phyloP scores from a whole-genome alignment of 805 yeast genomes.

The Ascoidea tarda region DNA sequence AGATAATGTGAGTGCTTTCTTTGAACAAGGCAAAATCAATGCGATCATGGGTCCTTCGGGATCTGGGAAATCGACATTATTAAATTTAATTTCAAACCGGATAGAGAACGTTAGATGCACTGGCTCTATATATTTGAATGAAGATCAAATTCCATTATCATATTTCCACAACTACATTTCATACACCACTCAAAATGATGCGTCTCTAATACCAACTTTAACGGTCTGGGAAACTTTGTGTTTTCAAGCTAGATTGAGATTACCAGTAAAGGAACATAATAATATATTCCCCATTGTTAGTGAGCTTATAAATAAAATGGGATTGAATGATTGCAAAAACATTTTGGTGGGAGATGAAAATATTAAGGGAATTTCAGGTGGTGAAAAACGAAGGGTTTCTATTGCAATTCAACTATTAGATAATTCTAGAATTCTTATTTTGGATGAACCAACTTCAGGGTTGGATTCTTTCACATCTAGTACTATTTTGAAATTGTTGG shows the following conservation, averaged over 20 bases:
- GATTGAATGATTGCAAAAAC: constrained; percentile 64
- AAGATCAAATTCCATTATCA: constrained; percentile 18
- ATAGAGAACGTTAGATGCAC: constrained; percentile 21
- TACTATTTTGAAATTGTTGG: constrained; percentile 47
- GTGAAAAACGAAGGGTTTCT: constrained; percentile 72
- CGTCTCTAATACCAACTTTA: constrained; percentile 42
- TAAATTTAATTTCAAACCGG: constrained; percentile 51
- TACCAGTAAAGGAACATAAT: constrained; percentile 28
- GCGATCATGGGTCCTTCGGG: constrained; percentile 79
- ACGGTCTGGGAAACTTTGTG: constrained; percentile 69
- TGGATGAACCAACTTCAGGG: constrained; percentile 89
- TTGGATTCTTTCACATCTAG: constrained; percentile 69
- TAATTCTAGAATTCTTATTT: constrained; percentile 52
- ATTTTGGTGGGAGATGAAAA: constrained; percentile 50
- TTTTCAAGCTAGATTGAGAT: constrained; percentile 56
- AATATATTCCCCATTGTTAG: constrained; percentile 36
- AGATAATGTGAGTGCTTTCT: constrained; percentile 32
- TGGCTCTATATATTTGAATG: constrained; percentile 35
- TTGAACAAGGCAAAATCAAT: constrained; percentile 42
- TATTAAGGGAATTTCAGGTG: constrained; percentile 57
- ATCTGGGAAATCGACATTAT: constrained; percentile 58
- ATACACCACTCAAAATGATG: constrained; percentile 74
- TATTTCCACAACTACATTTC: constrained; percentile 38
- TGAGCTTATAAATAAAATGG: constrained; percentile 48
- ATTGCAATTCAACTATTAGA: constrained; percentile 69